A percentile compares a stretch with the other conserved stretches of the same genome.
phyloP scores from a whole-genome alignment of 768 basidiomycete species.

The Suillus bovinus region DNA sequence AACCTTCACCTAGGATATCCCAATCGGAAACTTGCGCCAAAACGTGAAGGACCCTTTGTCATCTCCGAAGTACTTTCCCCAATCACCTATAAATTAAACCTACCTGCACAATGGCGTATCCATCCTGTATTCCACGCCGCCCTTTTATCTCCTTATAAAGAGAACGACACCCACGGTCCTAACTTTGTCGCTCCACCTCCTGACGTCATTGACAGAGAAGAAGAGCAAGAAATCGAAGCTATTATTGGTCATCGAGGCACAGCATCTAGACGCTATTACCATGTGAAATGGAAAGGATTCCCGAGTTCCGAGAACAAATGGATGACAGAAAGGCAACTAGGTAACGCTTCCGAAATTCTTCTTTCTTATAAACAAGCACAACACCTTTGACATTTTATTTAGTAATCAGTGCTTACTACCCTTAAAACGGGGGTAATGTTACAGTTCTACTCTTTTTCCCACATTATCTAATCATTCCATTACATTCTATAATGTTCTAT shows the following conservation, averaged over 20 bases:
- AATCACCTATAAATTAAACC: background rate
- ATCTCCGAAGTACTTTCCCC: background rate
- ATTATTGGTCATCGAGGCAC: background rate
- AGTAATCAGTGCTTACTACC: too few relatives aligned
- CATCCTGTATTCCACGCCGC: constrained; percentile 6
- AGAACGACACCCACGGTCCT: background rate
- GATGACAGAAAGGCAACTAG: background rate
- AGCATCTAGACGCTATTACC: accelerated
- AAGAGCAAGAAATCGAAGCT: background rate
- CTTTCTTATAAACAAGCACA: too few relatives aligned
- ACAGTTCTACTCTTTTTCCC: too few relatives aligned
- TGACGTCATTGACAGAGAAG: background rate
- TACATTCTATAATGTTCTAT: too few relatives aligned
- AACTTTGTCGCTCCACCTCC: background rate
- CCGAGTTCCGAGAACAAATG: background rate
- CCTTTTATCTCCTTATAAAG: background rate
- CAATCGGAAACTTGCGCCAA: background rate
- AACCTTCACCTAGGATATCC: background rate
- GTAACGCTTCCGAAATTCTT: background rate
- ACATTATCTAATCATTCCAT: too few relatives aligned
- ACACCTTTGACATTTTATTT: too few relatives aligned
- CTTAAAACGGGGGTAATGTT: too few relatives aligned
- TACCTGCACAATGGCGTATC: background rate
- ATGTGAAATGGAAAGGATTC: background rate
- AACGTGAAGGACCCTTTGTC: constrained; percentile 5